These are phyloP conservation scores for Ustilago hordei DNA, from an alignment of 1,284 basidiomycete genomes.

Conservation along the genomic window DNA sequence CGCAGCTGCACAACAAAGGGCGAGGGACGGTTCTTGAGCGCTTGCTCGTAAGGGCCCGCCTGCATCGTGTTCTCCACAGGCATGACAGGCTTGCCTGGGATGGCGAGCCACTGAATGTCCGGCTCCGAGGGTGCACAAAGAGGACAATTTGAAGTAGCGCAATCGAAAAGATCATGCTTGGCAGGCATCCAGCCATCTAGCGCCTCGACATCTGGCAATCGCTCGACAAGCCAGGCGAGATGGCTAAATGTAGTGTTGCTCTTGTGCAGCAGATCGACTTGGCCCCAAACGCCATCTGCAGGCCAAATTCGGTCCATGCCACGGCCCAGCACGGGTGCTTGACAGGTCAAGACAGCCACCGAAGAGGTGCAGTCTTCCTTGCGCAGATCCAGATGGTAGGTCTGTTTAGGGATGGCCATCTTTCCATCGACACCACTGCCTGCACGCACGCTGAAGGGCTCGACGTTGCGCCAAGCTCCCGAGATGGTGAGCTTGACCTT, in stretches of 20 bases:
- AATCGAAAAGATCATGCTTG: constrained; percentile 32
- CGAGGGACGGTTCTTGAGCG: constrained; percentile 85
- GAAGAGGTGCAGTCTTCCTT: constrained; percentile 45
- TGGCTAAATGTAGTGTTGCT: constrained; percentile 53
- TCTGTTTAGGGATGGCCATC: constrained; percentile 37
- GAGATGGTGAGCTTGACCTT: constrained; percentile 44
- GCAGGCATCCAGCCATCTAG: constrained; percentile 51
- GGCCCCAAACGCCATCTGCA: constrained; percentile 44
- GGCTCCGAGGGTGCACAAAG: constrained; percentile 85
- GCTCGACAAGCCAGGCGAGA: constrained; percentile 59
- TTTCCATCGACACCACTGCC: constrained; percentile 31
- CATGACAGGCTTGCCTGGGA: constrained; percentile 42
- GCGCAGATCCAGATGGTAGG: constrained; percentile 38
- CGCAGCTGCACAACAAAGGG: constrained; percentile 89
- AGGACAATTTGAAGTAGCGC: constrained; percentile 72
- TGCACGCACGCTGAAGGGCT: constrained; percentile 27
- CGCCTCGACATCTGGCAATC: constrained; percentile 43
- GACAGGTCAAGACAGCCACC: constrained; percentile 44
- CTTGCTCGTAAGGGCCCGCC: constrained; percentile 71
- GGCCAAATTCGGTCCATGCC: constrained; percentile 56
- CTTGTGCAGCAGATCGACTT: constrained; percentile 59
- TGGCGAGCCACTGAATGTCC: constrained; percentile 77
- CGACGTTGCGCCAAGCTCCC: constrained; percentile 44
- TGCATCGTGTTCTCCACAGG: constrained; percentile 60
- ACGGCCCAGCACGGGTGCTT: constrained; percentile 34